phyloP scores from a whole-genome alignment of 2,329 filamentous ascomycete species.

The Epichloe sylvatica region DNA sequence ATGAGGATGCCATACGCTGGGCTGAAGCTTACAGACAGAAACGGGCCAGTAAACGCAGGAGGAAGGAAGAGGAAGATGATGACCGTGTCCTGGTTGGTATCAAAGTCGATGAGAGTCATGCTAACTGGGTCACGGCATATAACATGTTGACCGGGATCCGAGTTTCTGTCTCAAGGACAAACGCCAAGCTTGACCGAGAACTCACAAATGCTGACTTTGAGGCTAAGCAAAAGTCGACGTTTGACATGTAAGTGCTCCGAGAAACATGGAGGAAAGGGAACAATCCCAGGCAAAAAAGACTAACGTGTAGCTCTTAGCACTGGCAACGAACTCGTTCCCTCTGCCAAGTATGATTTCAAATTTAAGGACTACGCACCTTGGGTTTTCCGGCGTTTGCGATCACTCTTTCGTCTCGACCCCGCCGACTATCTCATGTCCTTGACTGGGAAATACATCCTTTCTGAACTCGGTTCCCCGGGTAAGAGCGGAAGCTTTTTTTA shows the following conservation, averaged over 20 bases:
- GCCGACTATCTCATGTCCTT: constrained; percentile 97
- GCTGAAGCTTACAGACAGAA: constrained; percentile 88
- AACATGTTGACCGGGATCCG: constrained; percentile 99
- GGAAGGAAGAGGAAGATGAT: constrained; percentile 78
- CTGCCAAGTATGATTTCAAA: constrained; percentile 99
- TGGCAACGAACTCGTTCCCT: constrained; percentile 92
- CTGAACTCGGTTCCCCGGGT: constrained; percentile 93
- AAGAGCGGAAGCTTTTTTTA: constrained; percentile 99
- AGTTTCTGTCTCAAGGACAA: constrained; percentile 88
- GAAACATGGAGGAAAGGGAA: not conserved
- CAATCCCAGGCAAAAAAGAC: not conserved
- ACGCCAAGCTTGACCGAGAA: constrained; percentile 87
- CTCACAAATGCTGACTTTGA: constrained; percentile 86
- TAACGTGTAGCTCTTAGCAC: constrained; percentile 41
- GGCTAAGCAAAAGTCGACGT: constrained; percentile 92
- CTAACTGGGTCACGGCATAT: constrained; percentile 95
- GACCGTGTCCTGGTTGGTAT: constrained; percentile 91
- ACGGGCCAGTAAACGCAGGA: constrained; percentile 70
- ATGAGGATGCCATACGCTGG: constrained; percentile 86
- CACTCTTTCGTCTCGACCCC: constrained; percentile 80
- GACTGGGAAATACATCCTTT: constrained; percentile 96
- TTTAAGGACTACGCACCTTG: constrained; percentile 99
- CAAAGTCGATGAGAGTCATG: constrained; percentile 93
- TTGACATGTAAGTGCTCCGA: constrained; percentile 65
- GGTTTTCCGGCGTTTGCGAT: constrained; percentile 88